Evolutionary conservation across 2,329 filamentous ascomycete genomes (phyloP), one percentile per base, ranked within the genome.

Genomic region (Rutstroemia sp.): DNA sequence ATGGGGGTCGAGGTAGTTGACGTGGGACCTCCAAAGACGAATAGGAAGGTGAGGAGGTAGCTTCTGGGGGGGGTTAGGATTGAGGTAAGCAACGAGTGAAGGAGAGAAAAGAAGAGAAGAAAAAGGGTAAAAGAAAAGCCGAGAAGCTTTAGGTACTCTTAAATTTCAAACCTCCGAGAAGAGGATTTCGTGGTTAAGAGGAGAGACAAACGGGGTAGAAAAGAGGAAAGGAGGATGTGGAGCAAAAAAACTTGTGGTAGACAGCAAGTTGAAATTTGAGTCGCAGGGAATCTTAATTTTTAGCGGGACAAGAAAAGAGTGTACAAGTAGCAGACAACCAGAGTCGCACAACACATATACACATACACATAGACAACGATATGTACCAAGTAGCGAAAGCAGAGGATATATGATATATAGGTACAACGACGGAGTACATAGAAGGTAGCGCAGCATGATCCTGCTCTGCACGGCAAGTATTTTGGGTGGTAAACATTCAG

Each of bases 1-100:
- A 75, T 75, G 19, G 52, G 30, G 30, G 45, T 49, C 42, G 52
- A 54, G 45, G 52, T 54, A 42, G 42, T 54, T 21, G 52, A 49
- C 37, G 23, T 30, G 27, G 52, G 46, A 42, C 52, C 45, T 54
- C 96, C 78, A 83, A 84, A 58, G 75, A 75, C 7, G 88, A 92
- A 14, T 78, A 71, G 57, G 95, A 73, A 0, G 83, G 82, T 1
- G 83, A 83, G 4, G 84, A 64, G 51, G 71, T 66, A 37, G 75
- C 27, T 30, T 30, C 27, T 30, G 8, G 8, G 8, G 27, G 27
- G 27, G 27, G 10, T 10, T 57, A 78, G 75, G 38, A 78, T 68
- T 2, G 79, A 77, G 58, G 85, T 78, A 2, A 25, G 75, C 54
- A 54, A 61, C 42, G 49, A 49, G 48, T 38, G 48, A 54, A 41